phyloP scores from a whole-genome alignment of 441 rosid species.

The Hura crepitans region DNA sequence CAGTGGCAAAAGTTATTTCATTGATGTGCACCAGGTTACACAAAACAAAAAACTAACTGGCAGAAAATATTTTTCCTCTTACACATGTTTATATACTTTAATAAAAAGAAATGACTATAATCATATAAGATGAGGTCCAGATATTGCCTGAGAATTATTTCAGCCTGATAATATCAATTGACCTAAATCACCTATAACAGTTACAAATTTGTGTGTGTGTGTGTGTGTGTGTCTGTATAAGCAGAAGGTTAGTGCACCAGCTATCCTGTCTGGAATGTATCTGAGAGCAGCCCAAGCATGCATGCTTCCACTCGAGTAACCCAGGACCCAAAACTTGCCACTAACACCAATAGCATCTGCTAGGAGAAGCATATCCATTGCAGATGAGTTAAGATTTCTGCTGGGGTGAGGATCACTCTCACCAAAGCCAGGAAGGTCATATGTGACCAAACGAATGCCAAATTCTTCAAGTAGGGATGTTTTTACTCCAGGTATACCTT shows the following conservation, averaged over 20 bases:
- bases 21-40: neutral
- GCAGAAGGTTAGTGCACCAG: constrained; percentile 36
- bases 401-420: constrained; percentile 67
- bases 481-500: constrained; percentile 79
- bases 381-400: constrained; percentile 64
- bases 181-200: neutral
- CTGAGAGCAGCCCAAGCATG: constrained; percentile 79
- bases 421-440: constrained; percentile 84
- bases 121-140: neutral
- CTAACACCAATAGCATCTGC: constrained; percentile 48
- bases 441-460: constrained; percentile 58
- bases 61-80: no score
- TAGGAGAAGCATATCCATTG: constrained; percentile 48
- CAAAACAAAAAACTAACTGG: neutral
- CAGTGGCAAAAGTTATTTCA: constrained; percentile 1
- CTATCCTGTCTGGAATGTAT: constrained; percentile 59
- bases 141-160: neutral
- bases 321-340: constrained; percentile 65
- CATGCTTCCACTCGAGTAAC: constrained; percentile 62
- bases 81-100: neutral
- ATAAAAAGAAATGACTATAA: neutral
- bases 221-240: no score
- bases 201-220: neutral
- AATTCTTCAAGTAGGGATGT: constrained; percentile 66
- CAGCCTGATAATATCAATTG: neutral